These are phyloP conservation scores for Aspergillus floridensis DNA, from an alignment of 2,329 filamentous ascomycete genomes.

Conservation along the genomic window DNA sequence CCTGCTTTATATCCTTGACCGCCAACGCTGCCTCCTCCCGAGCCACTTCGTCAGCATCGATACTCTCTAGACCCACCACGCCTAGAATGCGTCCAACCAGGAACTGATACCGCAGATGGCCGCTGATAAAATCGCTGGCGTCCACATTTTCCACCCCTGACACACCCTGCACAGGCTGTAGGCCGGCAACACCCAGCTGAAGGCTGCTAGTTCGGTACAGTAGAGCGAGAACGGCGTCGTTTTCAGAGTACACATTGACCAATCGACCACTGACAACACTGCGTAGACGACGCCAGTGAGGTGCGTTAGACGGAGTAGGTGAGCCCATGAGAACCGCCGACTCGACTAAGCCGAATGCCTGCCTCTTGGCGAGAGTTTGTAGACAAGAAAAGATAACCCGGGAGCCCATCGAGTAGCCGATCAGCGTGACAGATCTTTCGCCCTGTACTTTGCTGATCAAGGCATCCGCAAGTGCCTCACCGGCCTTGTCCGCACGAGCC, in stretches of 20 bases:
- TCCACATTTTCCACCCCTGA: slow-evolving; percentile 62
- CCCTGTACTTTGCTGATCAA: slow-evolving; percentile 79
- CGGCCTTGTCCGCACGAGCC: slow-evolving; percentile 75
- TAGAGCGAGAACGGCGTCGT: slow-evolving; percentile 84
- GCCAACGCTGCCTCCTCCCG: slow-evolving; percentile 43
- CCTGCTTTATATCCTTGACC: slow-evolving; percentile 40
- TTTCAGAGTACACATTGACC: slow-evolving; percentile 83
- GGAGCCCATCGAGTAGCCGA: slow-evolving; percentile 80
- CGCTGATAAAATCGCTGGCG: slow-evolving; percentile 62
- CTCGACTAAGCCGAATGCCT: slow-evolving; percentile 80
- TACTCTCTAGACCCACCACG: slow-evolving; percentile 67
- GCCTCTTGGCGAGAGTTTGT: slow-evolving; percentile 69
- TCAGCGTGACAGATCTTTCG: slow-evolving; percentile 73
- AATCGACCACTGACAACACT: slow-evolving; percentile 76
- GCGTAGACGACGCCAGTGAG: slow-evolving; percentile 73
- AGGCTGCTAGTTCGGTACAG: slow-evolving; percentile 81
- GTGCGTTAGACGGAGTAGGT: slow-evolving; percentile 68
- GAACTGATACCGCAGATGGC: slow-evolving; percentile 69
- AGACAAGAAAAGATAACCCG: slow-evolving; percentile 81
- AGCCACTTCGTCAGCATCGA: slow-evolving; percentile 50
- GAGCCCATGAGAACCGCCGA: slow-evolving; percentile 79
- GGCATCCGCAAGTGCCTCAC: slow-evolving; percentile 75
- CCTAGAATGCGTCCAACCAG: slow-evolving; percentile 65
- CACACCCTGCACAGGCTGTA: slow-evolving; percentile 65
- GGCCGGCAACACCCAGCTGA: slow-evolving; percentile 77